Evolutionary conservation across 2,329 filamentous ascomycete species (phyloP).

Genomic region (Rhinocladiella similis): DNA sequence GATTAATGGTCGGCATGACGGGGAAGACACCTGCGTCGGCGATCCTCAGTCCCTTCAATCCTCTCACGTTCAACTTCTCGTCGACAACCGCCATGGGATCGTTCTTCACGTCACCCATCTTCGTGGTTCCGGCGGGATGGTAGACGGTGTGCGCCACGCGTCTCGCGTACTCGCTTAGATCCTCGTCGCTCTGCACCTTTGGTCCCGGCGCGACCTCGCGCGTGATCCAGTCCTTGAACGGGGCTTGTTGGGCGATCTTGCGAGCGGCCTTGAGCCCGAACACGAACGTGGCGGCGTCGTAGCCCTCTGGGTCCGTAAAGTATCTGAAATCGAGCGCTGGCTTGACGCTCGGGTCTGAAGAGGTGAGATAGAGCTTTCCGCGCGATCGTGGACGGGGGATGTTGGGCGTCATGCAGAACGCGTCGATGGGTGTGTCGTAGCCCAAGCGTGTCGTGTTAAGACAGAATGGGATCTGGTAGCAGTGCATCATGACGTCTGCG

Average conservation of each 20-base stretch:
- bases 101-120: constrained; percentile 74
- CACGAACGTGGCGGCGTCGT: constrained; percentile 79
- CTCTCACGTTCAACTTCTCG: constrained; percentile 68
- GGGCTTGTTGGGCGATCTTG: constrained; percentile 70
- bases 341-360: constrained; percentile 72
- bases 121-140: constrained; percentile 84
- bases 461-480: constrained; percentile 91
- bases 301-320: constrained; percentile 83
- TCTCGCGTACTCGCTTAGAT: constrained; percentile 77
- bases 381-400: constrained; percentile 80
- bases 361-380: constrained; percentile 75
- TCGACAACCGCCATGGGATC: constrained; percentile 81
- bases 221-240: constrained; percentile 82
- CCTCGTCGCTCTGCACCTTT: constrained; percentile 72
- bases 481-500: constrained; percentile 93
- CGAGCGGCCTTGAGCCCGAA: constrained; percentile 76
- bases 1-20: constrained; percentile 82
- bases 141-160: constrained; percentile 85
- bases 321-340: constrained; percentile 85
- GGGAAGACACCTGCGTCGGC: constrained; percentile 88
- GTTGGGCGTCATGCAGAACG: constrained; percentile 92
- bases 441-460: constrained; percentile 81
- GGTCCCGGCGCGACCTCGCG: constrained; percentile 78
- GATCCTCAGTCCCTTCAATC: constrained; percentile 72
- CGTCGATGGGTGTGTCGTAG: constrained; percentile 69